phyloP scores from a whole-genome alignment of 495 filamentous ascomycete genomes.

The Hypoxylon perforatum region DNA sequence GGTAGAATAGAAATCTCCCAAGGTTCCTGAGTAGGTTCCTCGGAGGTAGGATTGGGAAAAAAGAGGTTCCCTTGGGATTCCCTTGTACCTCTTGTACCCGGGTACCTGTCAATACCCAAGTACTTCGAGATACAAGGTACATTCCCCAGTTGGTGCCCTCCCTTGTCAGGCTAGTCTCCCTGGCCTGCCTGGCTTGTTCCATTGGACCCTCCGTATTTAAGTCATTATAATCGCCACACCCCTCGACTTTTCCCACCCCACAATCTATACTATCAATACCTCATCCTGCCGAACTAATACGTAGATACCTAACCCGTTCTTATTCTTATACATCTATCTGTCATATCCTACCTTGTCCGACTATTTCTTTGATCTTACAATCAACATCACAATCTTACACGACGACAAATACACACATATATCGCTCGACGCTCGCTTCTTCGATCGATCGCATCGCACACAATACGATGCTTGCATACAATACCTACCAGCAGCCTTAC shows the following conservation, averaged over 20 bases:
- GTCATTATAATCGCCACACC: slow-evolving; percentile 39
- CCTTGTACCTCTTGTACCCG: slow-evolving; percentile 33
- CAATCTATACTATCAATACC: slow-evolving; percentile 21
- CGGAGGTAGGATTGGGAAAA: slow-evolving; percentile 29
- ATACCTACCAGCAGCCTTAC: slow-evolving; percentile 31
- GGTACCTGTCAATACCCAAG: slow-evolving; percentile 19
- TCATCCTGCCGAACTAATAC: slow-evolving; percentile 27
- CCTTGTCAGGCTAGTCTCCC: slow-evolving; percentile 8
- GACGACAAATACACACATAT: slow-evolving; percentile 15
- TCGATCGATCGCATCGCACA: slow-evolving; percentile 30
- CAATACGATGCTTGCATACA: slow-evolving; percentile 43
- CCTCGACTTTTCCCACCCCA: slow-evolving; percentile 33
- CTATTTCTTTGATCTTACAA: slow-evolving; percentile 21
- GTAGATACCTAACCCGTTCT: background rate
- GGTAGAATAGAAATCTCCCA: slow-evolving; percentile 4
- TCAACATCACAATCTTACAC: background rate
- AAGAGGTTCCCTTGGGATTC: too few relatives aligned
- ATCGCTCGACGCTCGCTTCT: slow-evolving; percentile 11
- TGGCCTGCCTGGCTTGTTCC: too few relatives aligned
- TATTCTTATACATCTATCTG: slow-evolving; percentile 1
- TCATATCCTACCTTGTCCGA: background rate
- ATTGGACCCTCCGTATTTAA: slow-evolving; percentile 31
- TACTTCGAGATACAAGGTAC: background rate
- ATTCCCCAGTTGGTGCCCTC: slow-evolving; percentile 22
- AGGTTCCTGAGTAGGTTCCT: slow-evolving; percentile 6